Base-by-base conservation (phyloP, 352 stramenopile genomes). In the Pythium guiyangense region DNA sequence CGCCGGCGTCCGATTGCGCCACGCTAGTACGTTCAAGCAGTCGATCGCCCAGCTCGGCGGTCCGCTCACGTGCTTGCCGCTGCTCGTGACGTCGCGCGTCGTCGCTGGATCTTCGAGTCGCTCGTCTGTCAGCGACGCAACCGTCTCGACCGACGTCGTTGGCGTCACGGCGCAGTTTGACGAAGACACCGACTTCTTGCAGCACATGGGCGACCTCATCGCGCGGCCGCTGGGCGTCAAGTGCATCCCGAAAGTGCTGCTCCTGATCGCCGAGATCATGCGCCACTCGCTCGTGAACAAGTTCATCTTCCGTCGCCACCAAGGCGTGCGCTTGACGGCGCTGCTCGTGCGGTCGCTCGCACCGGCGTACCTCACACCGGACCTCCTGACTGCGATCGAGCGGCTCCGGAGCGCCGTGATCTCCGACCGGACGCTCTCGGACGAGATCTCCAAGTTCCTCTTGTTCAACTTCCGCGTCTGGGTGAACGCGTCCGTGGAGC, bases 381-480 rank as follows among this genome's bases (percentile, higher is more conserved):
- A 92, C 53, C 39, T 94, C 15, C 53, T 92, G 15, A 67, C 76
- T n/a, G 67, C 84, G 1, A 83, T 94, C 43, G 83, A 94, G 60
- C 70, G 84, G 1, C 60, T 92, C 6, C 74, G 79, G 18, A 89
- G 72, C 54, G 83, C 82, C 17, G 82, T 92, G 27, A 80, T 89
- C 29, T 90, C 84, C 14, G 84, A 94, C 58, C 80, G 81, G 20
- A 90, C 75, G 56, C 54, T 94, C 27, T 69, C 79, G 1, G 83
- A 92, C 47, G 84, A 94, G 50, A 90, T 92, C 39, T 86, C 85
- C 63, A 91, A 89, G 57, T 85, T 88, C 47, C 52, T 94, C 54
- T 64, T 94, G 11, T 94, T 90, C 68, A 92, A 94, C 57, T 92
- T 94, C 49, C 80, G 82, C 6, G 70, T 94, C 31, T 94, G 84